phyloP scores from a whole-genome alignment of 495 filamentous ascomycete genomes.

The Clohesyomyces aquaticus region DNA sequence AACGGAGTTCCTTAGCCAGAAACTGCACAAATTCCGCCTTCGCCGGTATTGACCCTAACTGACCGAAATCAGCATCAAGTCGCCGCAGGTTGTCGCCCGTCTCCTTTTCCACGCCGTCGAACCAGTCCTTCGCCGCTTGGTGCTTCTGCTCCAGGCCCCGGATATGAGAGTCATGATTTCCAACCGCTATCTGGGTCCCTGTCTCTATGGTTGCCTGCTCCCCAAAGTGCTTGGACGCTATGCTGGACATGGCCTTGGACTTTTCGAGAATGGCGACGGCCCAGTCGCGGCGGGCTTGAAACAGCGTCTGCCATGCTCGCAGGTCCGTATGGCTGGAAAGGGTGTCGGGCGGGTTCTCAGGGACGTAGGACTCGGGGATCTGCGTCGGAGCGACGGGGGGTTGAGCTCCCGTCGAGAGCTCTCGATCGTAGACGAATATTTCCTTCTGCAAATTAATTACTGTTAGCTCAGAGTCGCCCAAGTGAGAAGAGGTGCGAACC shows the following conservation, averaged over 20 bases:
- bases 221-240: conserved; percentile 57
- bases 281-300: conserved; percentile 74
- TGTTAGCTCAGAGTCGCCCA: conserved; percentile 8
- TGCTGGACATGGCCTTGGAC: conserved; percentile 61
- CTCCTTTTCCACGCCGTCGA: conserved; percentile 68
- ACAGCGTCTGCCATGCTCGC: conserved; percentile 80
- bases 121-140: conserved; percentile 72
- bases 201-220: conserved; percentile 74
- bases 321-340: conserved; percentile 73
- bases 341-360: conserved; percentile 69
- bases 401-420: conserved; percentile 56
- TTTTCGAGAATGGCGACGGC: conserved; percentile 67
- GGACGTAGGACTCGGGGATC: conserved; percentile 60
- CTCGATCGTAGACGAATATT: conserved; percentile 83
- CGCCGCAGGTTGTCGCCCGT: conserved; percentile 65
- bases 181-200: conserved; percentile 74
- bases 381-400: conserved; percentile 51
- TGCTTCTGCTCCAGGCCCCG: conserved; percentile 74
- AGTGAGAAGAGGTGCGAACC: conserved; percentile 54
- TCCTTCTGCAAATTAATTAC: conserved; percentile 61
- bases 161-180: conserved; percentile 79
- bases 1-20: conserved; percentile 37
- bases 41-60: conserved; percentile 64
- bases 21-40: conserved; percentile 62
- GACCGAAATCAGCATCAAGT: conserved; percentile 69